phyloP scores from a whole-genome alignment of 2,329 filamentous ascomycete species.

The Ramularia endophylla region DNA sequence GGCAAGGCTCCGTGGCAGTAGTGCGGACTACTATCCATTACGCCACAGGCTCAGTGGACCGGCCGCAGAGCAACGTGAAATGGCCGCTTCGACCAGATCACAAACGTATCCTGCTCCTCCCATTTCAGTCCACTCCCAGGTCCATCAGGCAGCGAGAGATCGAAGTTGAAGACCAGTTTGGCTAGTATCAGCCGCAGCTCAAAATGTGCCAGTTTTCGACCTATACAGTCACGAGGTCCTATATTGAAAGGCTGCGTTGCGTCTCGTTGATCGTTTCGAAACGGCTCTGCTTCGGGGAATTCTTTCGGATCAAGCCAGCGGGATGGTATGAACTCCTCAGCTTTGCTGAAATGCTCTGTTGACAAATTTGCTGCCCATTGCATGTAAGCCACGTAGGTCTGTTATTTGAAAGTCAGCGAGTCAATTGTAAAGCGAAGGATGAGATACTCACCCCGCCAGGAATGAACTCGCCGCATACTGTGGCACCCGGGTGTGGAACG shows the following conservation, averaged over 20 bases:
- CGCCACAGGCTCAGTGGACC: no score
- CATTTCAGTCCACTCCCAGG: not conserved
- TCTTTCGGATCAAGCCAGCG: not conserved
- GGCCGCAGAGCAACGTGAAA: no score
- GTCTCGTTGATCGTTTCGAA: no score
- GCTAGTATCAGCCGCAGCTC: not conserved
- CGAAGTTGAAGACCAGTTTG: not conserved
- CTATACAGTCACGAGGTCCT: not conserved
- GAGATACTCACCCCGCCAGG: not conserved
- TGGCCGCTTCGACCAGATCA: slow-evolving; percentile 1
- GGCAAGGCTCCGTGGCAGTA: no score
- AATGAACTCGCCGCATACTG: not conserved
- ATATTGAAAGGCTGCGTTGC: not conserved
- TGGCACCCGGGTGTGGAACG: not conserved
- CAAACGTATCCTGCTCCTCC: slow-evolving; percentile 1
- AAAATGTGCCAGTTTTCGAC: not conserved
- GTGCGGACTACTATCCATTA: no score
- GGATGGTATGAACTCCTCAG: not conserved
- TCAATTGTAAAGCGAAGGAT: not conserved
- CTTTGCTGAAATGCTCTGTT: not conserved
- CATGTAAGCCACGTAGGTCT: slow-evolving; percentile 1
- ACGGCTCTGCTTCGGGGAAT: not conserved
- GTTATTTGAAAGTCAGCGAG: not conserved
- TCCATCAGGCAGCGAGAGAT: no score
- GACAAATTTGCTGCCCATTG: slow-evolving; percentile 1